Evolutionary conservation across 495 filamentous ascomycete genomes (phyloP).

Genomic region (Aspergillus steynii): DNA sequence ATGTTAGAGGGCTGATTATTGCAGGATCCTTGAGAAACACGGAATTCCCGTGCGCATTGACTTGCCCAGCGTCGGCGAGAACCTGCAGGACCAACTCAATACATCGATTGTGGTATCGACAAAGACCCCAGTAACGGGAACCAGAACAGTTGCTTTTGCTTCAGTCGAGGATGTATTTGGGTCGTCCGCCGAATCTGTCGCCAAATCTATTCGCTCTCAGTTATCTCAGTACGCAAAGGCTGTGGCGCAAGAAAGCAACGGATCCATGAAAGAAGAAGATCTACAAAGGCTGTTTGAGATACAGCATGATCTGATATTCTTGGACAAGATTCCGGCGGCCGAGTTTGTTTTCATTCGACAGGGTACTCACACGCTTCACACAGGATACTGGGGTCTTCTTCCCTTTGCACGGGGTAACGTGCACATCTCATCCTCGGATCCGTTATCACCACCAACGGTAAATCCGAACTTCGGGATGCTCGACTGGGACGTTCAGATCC

Average conservation of each 20-base stretch:
- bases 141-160: constrained; percentile 11
- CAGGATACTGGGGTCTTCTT: constrained; percentile 43
- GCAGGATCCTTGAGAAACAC: constrained; percentile 29
- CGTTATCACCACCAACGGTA: constrained; percentile 16
- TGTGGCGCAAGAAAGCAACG: constrained; percentile 30
- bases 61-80: constrained; percentile 46
- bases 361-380: constrained; percentile 18
- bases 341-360: constrained; percentile 37
- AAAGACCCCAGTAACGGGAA: constrained; percentile 10
- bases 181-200: constrained; percentile 24
- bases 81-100: constrained; percentile 48
- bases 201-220: constrained; percentile 29
- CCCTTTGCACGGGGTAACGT: constrained; percentile 56
- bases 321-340: constrained; percentile 39
- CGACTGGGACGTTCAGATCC: constrained; percentile 19
- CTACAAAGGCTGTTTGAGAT: constrained; percentile 29
- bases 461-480: constrained; percentile 32
- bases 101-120: constrained; percentile 20
- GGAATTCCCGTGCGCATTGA: constrained; percentile 43
- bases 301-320: constrained; percentile 47
- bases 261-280: constrained; percentile 8
- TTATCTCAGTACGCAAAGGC: constrained; percentile 32
- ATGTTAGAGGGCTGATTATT: not conserved
- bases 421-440: constrained; percentile 25
- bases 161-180: constrained; percentile 35